Evolutionary conservation across 768 basidiomycete genomes (phyloP), one percentile per base, ranked within the genome.

Genomic region (Naganishia randhawae): DNA sequence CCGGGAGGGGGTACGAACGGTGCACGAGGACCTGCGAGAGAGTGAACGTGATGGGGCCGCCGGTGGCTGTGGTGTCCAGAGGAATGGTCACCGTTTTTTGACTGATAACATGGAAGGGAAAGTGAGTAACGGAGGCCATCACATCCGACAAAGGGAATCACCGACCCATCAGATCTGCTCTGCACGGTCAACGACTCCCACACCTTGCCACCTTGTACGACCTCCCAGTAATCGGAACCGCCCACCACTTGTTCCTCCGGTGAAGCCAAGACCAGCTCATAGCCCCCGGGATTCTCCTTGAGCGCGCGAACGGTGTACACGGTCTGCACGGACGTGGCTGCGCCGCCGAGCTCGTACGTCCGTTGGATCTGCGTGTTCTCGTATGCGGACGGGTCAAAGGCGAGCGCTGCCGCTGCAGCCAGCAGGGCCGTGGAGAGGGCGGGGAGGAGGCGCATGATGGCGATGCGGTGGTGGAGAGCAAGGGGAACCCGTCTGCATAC

Each of bases 321-420:
- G 52, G 93, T 95, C 64, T 87, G 90, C 83, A 93, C 86, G 82
- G 89, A 88, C 66, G 92, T 89, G 27, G 91, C 84, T 22, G 93
- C 84, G 62, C 94, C 94, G 39, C 89, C 92, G 27, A 96, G 89
- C 74, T 96, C 94, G 68, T 92, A 83, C 6, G 89, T 87, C 74
- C 92, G 88, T 35, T 93, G 90, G 69, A 98, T 85, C 71, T 89
- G 90, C 25, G 89, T 91, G 67, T 81, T 81, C 68, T 75, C 54
- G 68, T 70, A 81, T 55, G 73, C 71, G n/a, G 71, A 68, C 10
- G 76, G 67, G 19, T 74, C 45, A 16, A 50, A 37, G 14, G 57
- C 67, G 14, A 63, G 57, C 65, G 31, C 66, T 54, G 14, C 65
- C 50, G 32, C 37, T 3, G 57, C 57, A 10, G 37, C 5, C 3